Evolutionary conservation across 2,329 filamentous ascomycete species (phyloP), one percentile per base, ranked within the genome.

Genomic region (Scytalidium sp.): DNA sequence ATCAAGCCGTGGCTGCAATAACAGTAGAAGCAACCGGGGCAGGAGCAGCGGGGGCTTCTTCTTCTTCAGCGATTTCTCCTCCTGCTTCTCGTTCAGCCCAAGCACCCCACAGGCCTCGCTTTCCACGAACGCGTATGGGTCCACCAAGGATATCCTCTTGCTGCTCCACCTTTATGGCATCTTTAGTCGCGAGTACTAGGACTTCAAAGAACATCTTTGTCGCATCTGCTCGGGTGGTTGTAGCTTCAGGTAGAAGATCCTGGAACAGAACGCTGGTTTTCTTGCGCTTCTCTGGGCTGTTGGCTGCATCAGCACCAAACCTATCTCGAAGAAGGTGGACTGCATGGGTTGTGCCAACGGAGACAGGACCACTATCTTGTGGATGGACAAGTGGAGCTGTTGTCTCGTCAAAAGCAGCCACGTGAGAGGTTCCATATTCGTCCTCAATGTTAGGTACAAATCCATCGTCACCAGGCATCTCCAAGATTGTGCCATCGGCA

Each of bases 121-220:
- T 99, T 51, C 88, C 91, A 58, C 90, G 80, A 51, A 99, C 88
- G 51, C 86, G 80, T 63, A 99, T 90, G 13, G 87, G 81, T 2
- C 85, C 88, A 45, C 92, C 92, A 21, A 97, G 80, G 32, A 78
- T 64, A 13, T 80, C 80, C 54, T 85, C 75, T 44, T 81, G 80
- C 70, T 99, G 94, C 66, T 97, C 93, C 21, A 97, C 90, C 71
- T 96, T 96, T 72, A 99, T 88, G 22, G 94, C 94, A 66, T 99
- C 94, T 73, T 99, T 99, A 40, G 94, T 99, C 4, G 93, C 94
- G 43, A 99, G 79, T 3, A 99, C 94, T 20, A 99, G 78, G 48
- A 94, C 87, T 72, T 99, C 94, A 62, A 99, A 99, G 75, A 99
- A 99, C 91, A 99, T 97, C 78, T 97, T 97, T 41, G 94, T 99